phyloP scores from a whole-genome alignment of 805 yeast genomes.

The Barnettozyma siamensis region DNA sequence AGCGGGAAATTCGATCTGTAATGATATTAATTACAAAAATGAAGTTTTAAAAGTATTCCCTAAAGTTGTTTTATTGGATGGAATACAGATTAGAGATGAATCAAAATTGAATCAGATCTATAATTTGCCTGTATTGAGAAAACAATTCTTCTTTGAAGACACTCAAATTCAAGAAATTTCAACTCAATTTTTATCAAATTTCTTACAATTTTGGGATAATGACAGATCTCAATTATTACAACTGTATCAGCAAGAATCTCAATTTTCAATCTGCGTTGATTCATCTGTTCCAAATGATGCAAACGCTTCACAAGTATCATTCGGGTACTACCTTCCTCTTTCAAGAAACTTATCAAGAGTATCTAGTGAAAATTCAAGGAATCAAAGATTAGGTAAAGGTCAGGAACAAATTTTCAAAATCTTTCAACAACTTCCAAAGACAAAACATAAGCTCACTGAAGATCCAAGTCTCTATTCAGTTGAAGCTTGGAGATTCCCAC shows the following conservation, averaged over 20 bases:
- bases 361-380: constrained; percentile 46
- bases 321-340: constrained; percentile 63
- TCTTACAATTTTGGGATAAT: constrained; percentile 74
- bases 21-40: constrained; percentile 41
- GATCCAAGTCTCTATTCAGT: constrained; percentile 65
- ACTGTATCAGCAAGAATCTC: constrained; percentile 77
- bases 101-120: constrained; percentile 45
- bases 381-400: constrained; percentile 60
- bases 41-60: constrained; percentile 76
- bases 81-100: constrained; percentile 72
- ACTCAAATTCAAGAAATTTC: constrained; percentile 62
- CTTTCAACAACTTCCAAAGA: constrained; percentile 68
- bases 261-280: constrained; percentile 78
- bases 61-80: constrained; percentile 72
- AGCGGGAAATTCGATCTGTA: constrained; percentile 66
- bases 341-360: constrained; percentile 76
- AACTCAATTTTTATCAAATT: constrained; percentile 73
- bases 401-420: constrained; percentile 54
- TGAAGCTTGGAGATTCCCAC: constrained; percentile 70
- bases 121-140: constrained; percentile 48
- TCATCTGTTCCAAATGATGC: constrained; percentile 54
- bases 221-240: constrained; percentile 64
- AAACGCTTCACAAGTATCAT: constrained; percentile 33
- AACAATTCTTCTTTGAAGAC: constrained; percentile 78
- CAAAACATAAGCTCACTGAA: constrained; percentile 63